These are phyloP conservation scores for Clonostachys solani DNA, from an alignment of 2,329 filamentous ascomycete species.

Conservation along the genomic window DNA sequence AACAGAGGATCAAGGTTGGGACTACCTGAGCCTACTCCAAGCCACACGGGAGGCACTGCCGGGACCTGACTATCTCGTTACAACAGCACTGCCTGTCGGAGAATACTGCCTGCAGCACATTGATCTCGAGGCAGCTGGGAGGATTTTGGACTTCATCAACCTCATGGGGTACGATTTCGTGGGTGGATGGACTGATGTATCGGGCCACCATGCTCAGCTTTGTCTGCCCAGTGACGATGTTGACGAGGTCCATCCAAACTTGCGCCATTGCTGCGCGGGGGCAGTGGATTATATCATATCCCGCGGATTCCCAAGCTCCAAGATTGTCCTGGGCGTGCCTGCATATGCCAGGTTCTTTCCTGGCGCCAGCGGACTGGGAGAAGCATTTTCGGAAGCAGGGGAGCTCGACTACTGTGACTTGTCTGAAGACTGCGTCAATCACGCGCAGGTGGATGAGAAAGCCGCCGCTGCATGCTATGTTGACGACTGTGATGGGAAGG, in stretches of 20 bases:
- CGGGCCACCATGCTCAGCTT: conserved; percentile 62
- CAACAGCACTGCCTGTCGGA: conserved; percentile 58
- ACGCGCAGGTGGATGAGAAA: conserved; percentile 40
- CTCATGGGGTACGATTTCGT: conserved; percentile 68
- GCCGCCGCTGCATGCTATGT: conserved; percentile 55
- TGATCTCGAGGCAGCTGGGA: conserved; percentile 43
- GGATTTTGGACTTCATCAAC: conserved; percentile 57
- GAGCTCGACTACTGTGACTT: conserved; percentile 62
- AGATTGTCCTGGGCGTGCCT: conserved; percentile 60
- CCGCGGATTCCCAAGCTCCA: conserved; percentile 49
- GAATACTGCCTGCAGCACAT: conserved; percentile 59
- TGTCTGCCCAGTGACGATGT: conserved; percentile 29
- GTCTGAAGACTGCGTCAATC: conserved; percentile 41
- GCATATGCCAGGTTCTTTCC: conserved; percentile 60
- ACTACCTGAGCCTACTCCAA: conserved; percentile 53
- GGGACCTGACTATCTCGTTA: conserved; percentile 50
- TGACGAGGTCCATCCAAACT: conserved; percentile 6
- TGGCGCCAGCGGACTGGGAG: conserved; percentile 45
- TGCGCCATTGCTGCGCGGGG: conserved; percentile 43
- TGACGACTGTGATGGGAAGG: conserved; percentile 24
- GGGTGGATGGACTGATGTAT: conserved; percentile 56
- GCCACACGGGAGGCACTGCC: conserved; percentile 51
- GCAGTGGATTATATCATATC: conserved; percentile 49
- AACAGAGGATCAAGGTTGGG: conserved; percentile 43
- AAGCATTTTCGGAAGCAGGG: conserved; percentile 39